Evolutionary conservation across 2,329 filamentous ascomycete species (phyloP), one percentile per base, ranked within the genome.

Genomic region (Diaporthe ilicicola): DNA sequence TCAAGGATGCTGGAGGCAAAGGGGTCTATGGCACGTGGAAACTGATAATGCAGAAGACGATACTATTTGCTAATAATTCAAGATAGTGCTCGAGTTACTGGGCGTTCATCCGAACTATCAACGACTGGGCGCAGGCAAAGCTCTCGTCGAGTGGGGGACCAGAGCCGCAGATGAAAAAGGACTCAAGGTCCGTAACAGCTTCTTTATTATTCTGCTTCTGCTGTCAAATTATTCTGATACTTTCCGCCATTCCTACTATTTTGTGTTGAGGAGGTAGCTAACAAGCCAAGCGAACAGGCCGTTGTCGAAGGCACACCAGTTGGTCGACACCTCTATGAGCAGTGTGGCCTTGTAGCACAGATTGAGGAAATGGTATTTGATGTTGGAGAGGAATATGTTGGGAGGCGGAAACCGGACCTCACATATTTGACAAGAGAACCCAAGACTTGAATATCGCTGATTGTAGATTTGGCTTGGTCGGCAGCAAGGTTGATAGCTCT

Each of bases 311-410:
- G 56, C 8, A 62, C 56, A 22, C 39, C 56, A 48, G 15, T 46
- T 9, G 56, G 56, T 10, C 56, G 56, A 8, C 24, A 3, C 8
- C 17, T 46, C 17, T 62, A 62, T 10, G 56, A 62, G 39, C 19
- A 46, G 2, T 62, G 56, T 4, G 56, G 56, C 6, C 39, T 62
- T 8, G n/a, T 37, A 32, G 56, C 13, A 32, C 24, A 62, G 10
- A 62, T 62, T 34, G 56, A 62, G 7, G 15, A 62, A 15, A 62
- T 62, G 56, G 24, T 10, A 9, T 62, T 62, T n/a, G 56, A 62
- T 10, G 9, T 62, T 22, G 56, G 39, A 32, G 24, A 62, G 19
- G 39, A 48, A 17, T 62, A 22, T 19, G n/a, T 1, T 34, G 56
- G 19, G 34, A 62, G 56, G 17, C 32, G 39, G 19, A n/a, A 13